phyloP scores from a whole-genome alignment of 2,329 filamentous ascomycete genomes.

The Aspergillus ochraceus region DNA sequence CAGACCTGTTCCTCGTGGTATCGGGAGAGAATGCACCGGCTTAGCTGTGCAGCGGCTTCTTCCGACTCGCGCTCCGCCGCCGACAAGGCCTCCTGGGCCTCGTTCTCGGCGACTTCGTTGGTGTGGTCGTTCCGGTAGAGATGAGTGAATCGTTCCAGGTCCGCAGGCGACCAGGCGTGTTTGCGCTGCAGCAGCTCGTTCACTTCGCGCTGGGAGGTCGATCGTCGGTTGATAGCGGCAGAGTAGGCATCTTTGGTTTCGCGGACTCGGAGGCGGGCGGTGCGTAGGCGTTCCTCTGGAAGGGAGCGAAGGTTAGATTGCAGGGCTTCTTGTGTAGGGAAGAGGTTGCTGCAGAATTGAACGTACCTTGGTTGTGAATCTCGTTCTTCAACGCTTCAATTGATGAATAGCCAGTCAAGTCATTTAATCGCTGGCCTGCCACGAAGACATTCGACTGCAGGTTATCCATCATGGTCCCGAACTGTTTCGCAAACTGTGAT shows the following conservation, averaged over 20 bases:
- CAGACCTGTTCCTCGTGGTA: conserved; percentile 99
- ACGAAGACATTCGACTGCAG: conserved; percentile 80
- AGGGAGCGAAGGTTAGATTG: conserved; percentile 3
- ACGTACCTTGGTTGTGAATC: conserved; percentile 66
- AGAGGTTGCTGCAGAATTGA: background rate
- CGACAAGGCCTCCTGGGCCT: conserved; percentile 69
- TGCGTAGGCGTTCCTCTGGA: conserved; percentile 53
- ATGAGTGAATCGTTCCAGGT: conserved; percentile 91
- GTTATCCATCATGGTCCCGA: conserved; percentile 80
- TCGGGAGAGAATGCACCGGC: conserved; percentile 78
- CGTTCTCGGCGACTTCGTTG: conserved; percentile 79
- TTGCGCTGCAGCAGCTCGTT: conserved; percentile 92
- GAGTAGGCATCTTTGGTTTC: conserved; percentile 75
- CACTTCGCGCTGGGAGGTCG: conserved; percentile 91
- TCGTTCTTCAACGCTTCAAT: conserved; percentile 82
- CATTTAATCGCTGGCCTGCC: conserved; percentile 86
- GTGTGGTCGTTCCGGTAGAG: conserved; percentile 91
- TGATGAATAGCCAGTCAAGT: conserved; percentile 87
- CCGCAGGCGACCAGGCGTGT: conserved; percentile 80
- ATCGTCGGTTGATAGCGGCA: conserved; percentile 76
- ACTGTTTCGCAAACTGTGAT: conserved; percentile 59
- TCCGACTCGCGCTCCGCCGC: conserved; percentile 78
- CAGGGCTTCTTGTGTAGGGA: background rate
- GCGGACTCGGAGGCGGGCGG: conserved; percentile 65
- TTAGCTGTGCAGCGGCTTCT: conserved; percentile 71